phyloP scores from a whole-genome alignment of 345 rosid genomes.

The Microthlaspi erraticum region DNA sequence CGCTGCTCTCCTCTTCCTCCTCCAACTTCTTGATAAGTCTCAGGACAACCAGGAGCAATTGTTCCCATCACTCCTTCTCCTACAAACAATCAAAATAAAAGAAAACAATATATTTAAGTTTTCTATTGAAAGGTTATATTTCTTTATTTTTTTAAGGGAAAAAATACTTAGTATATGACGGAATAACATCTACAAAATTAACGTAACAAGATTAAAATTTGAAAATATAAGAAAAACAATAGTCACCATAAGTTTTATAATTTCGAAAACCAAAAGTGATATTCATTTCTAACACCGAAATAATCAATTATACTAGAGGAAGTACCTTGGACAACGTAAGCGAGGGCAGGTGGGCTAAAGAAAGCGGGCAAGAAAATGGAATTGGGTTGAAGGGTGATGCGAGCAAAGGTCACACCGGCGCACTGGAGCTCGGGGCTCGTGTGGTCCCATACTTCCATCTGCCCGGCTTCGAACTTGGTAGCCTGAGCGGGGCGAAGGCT shows the following conservation, averaged over 20 bases:
- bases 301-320: not conserved
- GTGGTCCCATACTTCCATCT: constrained; percentile 63
- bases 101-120: not conserved
- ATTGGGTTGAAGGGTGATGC: constrained; percentile 52
- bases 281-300: not conserved
- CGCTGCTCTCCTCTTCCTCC: constrained; percentile 7
- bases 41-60: constrained; percentile 64
- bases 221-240: not conserved
- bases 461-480: constrained; percentile 57
- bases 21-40: constrained; percentile 56
- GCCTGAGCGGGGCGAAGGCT: constrained; percentile 53
- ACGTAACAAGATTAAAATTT: not conserved
- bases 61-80: constrained; percentile 57
- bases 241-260: not conserved
- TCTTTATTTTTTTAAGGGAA: too few relatives aligned
- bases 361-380: constrained; percentile 65
- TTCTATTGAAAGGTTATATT: not conserved
- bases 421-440: constrained; percentile 62
- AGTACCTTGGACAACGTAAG: constrained; percentile 63
- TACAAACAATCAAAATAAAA: constrained; percentile 7
- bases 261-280: not conserved
- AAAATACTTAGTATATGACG: too few relatives aligned
- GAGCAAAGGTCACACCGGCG: constrained; percentile 58
- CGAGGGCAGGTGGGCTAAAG: constrained; percentile 50
- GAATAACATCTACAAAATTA: too few relatives aligned